Base-by-base conservation (phyloP, 176 grass and related monocot species). In the Oryza glumipatula region DNA sequence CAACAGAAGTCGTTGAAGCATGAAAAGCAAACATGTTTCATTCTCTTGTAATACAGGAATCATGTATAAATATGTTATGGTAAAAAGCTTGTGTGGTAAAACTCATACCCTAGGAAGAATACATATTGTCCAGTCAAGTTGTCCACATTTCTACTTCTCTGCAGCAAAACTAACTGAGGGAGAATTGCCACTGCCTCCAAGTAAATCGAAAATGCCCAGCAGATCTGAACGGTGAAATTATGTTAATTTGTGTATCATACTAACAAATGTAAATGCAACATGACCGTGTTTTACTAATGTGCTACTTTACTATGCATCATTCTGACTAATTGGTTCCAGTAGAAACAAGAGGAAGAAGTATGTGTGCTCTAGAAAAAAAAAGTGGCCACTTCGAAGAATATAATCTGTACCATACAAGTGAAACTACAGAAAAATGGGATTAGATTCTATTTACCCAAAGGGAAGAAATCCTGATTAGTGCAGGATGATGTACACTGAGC, bases 61-160 rank as follows among this genome's bases (percentile, higher is more conserved):
- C 14, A 24, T 33, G 85, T 35, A 56, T 66, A 47, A 35, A 56
- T 65, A 30, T 47, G 47, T 33, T 68, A 54, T 64, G 43, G 32
- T 22, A 35, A 83, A 67, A 11, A n/a, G 46, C 43, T 11, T 39
- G 69, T 26, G 32, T 52, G 5, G 6, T 41, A 75, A 22, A 82
- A 77, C 0, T 33, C 73, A 21, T 94, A 99, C 97, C 97, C 97
- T 19, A 99, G 91, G 63, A 99, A 96, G 38, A 99, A 76, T 88
- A 96, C 70, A 82, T 99, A 99, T 99, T 99, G 93, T 46, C 97
- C 92, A 79, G 97, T 99, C 82, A 99, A 88, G 82, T 96, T 99
- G 81, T 99, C 97, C 26, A 99, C 94, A 88, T 99, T 99, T 89
- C 94, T 82, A 76, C 94, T 91, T 89, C 97, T 92, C 82, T 99